Percentiles rank a stretch among this genome's conserved stretches.
Conservation (phyloP, 2,329 filamentous ascomycete species). For the Phyllachora maydis region DNA sequence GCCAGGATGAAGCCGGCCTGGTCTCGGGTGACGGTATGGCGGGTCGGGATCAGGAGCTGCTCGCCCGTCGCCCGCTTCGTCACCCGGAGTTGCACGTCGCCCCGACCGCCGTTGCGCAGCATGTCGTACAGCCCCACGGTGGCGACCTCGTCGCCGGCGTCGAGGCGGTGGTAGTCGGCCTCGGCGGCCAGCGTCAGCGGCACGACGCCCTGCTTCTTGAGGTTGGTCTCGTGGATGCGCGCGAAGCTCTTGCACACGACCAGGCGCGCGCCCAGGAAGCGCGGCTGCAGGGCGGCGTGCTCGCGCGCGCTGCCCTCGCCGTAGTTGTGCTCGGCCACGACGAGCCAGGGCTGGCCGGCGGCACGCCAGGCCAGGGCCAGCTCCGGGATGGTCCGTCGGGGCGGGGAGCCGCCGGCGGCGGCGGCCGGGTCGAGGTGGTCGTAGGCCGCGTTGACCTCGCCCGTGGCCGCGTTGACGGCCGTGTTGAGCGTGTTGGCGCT, state of each 20-base stretch:
- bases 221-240: constrained; percentile 81
- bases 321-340: constrained; percentile 97
- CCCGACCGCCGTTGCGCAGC: constrained; percentile 56
- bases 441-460: constrained; percentile 82
- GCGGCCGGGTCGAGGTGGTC: constrained; percentile 59
- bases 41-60: constrained; percentile 52
- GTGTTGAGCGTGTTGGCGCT: constrained; percentile 93
- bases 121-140: constrained; percentile 75
- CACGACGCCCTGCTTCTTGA: constrained; percentile 93
- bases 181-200: constrained; percentile 82
- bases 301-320: constrained; percentile 74
- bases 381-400: constrained; percentile 73
- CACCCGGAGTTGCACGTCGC: constrained; percentile 49
- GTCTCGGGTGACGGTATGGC: constrained; percentile 73
- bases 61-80: constrained; percentile 40
- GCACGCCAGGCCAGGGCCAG: constrained; percentile 70
- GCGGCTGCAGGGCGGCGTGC: constrained; percentile 70
- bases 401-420: no score
- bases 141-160: constrained; percentile 62
- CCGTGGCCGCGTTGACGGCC: constrained; percentile 77
- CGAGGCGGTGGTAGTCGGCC: constrained; percentile 67
- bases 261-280: constrained; percentile 64
- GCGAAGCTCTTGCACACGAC: constrained; percentile 70
- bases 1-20: constrained; percentile 86
- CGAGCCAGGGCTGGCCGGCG: constrained; percentile 61